phyloP scores from a whole-genome alignment of 108 stramenopile species.

The Poteriospumella lacustris region DNA sequence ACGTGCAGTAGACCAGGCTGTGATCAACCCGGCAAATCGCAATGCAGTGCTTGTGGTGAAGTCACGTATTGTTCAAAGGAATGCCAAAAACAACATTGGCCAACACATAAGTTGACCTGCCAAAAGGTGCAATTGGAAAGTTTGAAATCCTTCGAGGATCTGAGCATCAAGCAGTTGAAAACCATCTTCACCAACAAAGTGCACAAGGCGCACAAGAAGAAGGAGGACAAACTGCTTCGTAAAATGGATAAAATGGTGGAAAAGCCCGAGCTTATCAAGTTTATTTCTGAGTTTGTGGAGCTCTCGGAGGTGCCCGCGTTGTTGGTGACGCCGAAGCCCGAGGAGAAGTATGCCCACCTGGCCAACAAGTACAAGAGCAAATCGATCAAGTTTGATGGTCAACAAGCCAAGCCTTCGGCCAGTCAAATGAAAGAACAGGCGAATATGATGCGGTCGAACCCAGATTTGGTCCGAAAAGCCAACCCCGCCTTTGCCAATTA shows the following conservation, averaged over 20 bases:
- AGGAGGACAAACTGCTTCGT: not conserved
- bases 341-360: not conserved
- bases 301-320: not conserved
- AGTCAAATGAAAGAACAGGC: not conserved
- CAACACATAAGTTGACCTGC: not conserved
- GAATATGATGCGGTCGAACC: not conserved
- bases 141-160: conserved; percentile 3
- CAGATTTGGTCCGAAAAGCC: not conserved
- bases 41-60: not conserved
- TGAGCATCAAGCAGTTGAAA: not conserved
- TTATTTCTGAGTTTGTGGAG: not conserved
- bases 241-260: conserved; percentile 12
- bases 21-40: not conserved
- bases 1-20: no score
- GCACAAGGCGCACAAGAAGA: not conserved
- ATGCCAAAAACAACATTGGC: conserved; percentile 12
- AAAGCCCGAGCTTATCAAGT: not conserved
- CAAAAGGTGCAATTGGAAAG: not conserved
- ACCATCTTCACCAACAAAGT: not conserved
- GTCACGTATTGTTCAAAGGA: not conserved
- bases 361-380: not conserved
- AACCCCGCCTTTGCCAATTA: not conserved
- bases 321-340: not conserved
- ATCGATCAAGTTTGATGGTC: not conserved
- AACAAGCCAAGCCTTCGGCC: not conserved